Evolutionary conservation across 106 monocot genomes (phyloP).

Genomic region (Dioscorea alata): DNA sequence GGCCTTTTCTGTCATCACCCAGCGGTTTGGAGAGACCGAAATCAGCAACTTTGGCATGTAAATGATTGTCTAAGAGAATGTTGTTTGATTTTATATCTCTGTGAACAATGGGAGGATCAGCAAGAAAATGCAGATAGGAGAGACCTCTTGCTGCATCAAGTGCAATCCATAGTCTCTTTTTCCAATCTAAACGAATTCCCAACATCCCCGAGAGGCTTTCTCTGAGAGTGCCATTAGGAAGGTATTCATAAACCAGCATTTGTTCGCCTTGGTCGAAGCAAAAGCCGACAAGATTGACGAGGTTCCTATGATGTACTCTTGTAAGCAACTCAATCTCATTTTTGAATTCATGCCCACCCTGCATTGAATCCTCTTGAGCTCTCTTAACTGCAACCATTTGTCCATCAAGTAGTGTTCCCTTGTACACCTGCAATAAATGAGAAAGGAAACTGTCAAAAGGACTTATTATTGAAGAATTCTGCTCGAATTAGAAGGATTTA

Average conservation of each 20-base stretch:
- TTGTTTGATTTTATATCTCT: conserved; percentile 51
- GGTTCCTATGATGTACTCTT: conserved; percentile 67
- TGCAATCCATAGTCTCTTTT: conserved; percentile 35
- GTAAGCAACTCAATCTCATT: conserved; percentile 61
- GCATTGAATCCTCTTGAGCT: conserved; percentile 44
- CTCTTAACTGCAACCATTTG: conserved; percentile 63
- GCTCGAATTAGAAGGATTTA: no score
- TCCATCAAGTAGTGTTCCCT: conserved; percentile 35
- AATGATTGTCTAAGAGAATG: conserved; percentile 44
- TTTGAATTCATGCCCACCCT: conserved; percentile 57
- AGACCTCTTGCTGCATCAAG: conserved; percentile 47
- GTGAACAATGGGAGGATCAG: conserved; percentile 49
- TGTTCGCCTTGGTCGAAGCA: conserved; percentile 72
- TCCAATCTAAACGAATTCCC: conserved; percentile 44
- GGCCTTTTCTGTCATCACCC: conserved; percentile 21
- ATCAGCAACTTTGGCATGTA: conserved; percentile 54
- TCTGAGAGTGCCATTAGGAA: conserved; percentile 56
- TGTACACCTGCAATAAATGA: conserved; percentile 48
- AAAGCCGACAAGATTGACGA: conserved; percentile 58
- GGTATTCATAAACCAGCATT: conserved; percentile 64
- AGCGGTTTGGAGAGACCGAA: conserved; percentile 55
- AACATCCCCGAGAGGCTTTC: conserved; percentile 52
- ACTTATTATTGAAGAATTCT: no score
- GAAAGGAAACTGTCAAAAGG: no score
- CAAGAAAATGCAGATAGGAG: conserved; percentile 45